Percentiles rank a stretch among this genome's conserved stretches.
Conservation (phyloP, 2,329 filamentous ascomycete genomes). For the Lasiodiplodia gonubiensis region DNA sequence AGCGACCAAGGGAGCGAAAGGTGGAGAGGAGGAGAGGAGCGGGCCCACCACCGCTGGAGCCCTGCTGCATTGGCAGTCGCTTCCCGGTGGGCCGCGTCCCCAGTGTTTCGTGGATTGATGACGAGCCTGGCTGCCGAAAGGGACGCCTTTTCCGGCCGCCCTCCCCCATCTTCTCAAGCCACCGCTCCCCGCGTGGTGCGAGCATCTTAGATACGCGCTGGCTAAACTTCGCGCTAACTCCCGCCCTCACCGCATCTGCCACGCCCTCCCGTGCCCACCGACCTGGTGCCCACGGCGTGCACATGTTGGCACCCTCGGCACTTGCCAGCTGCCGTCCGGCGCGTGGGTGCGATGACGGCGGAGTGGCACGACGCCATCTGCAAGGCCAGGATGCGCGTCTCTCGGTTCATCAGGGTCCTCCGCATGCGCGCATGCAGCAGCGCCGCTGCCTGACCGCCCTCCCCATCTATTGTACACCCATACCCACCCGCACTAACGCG, state of each 20-base stretch:
- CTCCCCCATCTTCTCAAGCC: conserved; percentile 13
- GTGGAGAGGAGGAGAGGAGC: conserved; percentile 19
- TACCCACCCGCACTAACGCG: background rate
- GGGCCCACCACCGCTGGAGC: conserved; percentile 11
- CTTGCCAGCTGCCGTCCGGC: background rate
- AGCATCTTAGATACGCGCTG: conserved; percentile 12
- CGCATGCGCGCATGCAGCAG: background rate
- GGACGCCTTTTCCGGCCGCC: conserved; percentile 16
- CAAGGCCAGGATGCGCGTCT: background rate
- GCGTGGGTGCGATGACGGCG: background rate
- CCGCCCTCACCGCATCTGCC: conserved; percentile 4
- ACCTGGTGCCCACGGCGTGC: background rate
- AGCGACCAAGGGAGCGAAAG: background rate
- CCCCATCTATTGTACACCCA: background rate
- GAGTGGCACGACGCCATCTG: conserved; percentile 10
- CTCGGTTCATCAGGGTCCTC: conserved; percentile 21
- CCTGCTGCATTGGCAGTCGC: background rate
- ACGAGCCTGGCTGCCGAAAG: conserved; percentile 13
- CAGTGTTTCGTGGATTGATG: conserved; percentile 15
- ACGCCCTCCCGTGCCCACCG: background rate
- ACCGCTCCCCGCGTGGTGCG: conserved; percentile 18
- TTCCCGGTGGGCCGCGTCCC: conserved; percentile 15
- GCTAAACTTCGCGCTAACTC: conserved; percentile 17
- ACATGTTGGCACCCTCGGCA: conserved; percentile 6
- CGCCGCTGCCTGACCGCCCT: conserved; percentile 10